Percentiles rank a stretch among this genome's conserved stretches.
Conservation (phyloP, 331 rosid genomes). For the Cucumis variabilis region DNA sequence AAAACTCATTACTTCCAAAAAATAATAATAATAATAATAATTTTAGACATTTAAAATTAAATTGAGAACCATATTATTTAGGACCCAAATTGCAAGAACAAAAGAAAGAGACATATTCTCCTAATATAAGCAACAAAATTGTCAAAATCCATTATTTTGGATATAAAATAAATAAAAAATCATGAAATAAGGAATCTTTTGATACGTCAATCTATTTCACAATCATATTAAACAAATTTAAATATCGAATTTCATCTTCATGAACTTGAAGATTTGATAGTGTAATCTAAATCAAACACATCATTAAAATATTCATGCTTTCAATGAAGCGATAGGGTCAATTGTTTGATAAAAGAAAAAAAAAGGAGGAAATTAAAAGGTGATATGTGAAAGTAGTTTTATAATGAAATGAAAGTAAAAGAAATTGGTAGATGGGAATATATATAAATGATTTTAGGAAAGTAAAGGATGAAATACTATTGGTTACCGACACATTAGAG, state of each 20-base stretch:
- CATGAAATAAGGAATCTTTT: background rate
- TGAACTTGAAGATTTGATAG: no score
- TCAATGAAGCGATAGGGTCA: background rate
- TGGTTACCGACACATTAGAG: conserved; percentile 23
- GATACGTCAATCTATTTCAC: background rate
- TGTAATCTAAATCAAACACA: no score
- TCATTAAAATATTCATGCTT: background rate
- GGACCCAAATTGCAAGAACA: background rate
- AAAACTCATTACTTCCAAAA: background rate
- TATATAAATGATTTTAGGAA: no score
- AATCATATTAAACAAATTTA: background rate
- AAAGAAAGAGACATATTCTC: background rate
- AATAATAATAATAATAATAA: background rate
- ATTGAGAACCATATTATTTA: background rate
- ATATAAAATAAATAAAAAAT: background rate
- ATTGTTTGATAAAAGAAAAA: background rate
- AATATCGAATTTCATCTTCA: background rate
- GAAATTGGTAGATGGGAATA: background rate
- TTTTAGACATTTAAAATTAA: background rate
- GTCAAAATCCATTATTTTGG: background rate
- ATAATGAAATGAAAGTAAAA: background rate
- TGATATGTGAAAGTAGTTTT: background rate
- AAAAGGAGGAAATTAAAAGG: background rate
- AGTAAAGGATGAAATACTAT: background rate
- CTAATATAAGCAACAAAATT: background rate